Base-by-base conservation (phyloP, 306 rosid species). In the Cicer yamashitae region DNA sequence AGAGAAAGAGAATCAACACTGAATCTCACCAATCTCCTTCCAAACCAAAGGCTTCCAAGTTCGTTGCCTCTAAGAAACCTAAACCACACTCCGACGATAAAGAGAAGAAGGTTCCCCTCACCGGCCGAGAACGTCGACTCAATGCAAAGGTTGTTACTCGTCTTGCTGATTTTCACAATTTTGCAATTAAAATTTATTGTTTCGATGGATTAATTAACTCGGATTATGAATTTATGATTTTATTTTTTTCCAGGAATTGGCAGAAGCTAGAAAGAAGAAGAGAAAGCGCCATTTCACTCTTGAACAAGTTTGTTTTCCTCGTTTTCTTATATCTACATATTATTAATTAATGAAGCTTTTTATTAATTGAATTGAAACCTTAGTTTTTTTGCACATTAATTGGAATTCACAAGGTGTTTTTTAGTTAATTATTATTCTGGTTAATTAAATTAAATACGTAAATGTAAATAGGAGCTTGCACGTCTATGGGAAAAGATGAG, bases 401-500 rank as follows among this genome's bases (percentile, higher is more conserved):
- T 10, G 34, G 25, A 63, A 17, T 53, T 18, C 56, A 54, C 11
- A 8, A 45, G 5, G 38, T 52, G 54, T 25, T 66, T 22, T 54
- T 37, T 65, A 6, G 34, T 53, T 53, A n/a, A 43, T 37, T 39
- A 2, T 13, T 14, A 13, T 25, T 70, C 43, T 79, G 70, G 62
- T 46, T 82, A 40, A 82, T 71, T 70, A 57, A 57, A 4, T 57
- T 30, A 6, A 58, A 41, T 38, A 5, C 47, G 10, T 67, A 14
- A 68, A 72, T 64, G 37, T 64, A 39, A 50, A 22, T 81, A 94
- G 99, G 97, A 94, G 76, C 96, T 94, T 75, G 96, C 91, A 6
- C 88, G 58, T 74, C 87, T 94, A 50, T 94, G 97, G 99, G 97
- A 94, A 79, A 90, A 89, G 90, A 94, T 94, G 96, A 87, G 99